Base-by-base conservation (phyloP, 805 yeast genomes). In the Ogataea trehaloabstinens region DNA sequence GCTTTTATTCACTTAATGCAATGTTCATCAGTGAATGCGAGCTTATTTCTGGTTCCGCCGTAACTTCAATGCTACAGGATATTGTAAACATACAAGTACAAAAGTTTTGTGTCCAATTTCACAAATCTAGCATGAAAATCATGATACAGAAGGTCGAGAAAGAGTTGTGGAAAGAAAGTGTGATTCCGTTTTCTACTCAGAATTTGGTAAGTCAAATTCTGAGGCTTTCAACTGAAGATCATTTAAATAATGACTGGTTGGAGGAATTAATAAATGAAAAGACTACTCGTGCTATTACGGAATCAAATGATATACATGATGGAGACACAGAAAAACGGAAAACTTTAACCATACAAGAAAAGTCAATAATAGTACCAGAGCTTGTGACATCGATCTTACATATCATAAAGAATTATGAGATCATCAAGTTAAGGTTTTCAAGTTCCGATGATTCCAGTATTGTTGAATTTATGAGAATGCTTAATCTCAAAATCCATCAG, bases 1-100 rank as follows among this genome's bases (percentile, higher is more conserved):
- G 79, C 42, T 72, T 87, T 36, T 87, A 80, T 59, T 68, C 83
- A 3, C 65, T 85, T 11, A 78, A 80, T 40, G 75, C 82, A 0
- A 68, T 82, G 17, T 90, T 90, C 56, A 67, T 89, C 29, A 76
- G 76, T 34, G 95, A 88, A 54, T 86, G 95, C 58, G 98, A 93
- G 59, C 70, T 79, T 11, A 74, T 90, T 4, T 80, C 88, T 25
- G 95, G 95, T 0, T 77, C 73, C 40, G 70, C 75, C 6, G 60
- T 73, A 11, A 70, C 78, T 0, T 69, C 72, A 19, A 80, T 77
- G n/a, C 64, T 91, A 20, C 77, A 82, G 37, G 86, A 81, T 40
- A 75, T 80, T 52, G 61, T 89, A 12, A 75, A 72, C n/a, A 70
- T 73, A 22, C 95, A 86, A 46, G 71, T 83, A 4, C 78, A 72